Evolutionary conservation across 495 filamentous ascomycete genomes (phyloP).

Genomic region (Pyronema domesticum): DNA sequence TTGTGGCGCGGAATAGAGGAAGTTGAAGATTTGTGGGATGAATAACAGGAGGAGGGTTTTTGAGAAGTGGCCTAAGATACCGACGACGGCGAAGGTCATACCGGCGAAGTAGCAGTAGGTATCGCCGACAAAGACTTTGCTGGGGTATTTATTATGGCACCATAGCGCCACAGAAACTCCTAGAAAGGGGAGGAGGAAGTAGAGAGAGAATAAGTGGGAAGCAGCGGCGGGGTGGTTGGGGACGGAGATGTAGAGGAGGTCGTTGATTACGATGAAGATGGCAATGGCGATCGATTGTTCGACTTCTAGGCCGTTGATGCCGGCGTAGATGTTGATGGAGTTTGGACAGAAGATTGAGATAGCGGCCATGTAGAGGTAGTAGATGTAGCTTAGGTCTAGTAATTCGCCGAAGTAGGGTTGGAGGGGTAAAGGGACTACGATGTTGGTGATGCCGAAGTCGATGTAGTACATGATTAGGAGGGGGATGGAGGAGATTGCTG

Average conservation of each 20-base stretch:
- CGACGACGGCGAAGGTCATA: conserved; percentile 96
- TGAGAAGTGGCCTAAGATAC: conserved; percentile 91
- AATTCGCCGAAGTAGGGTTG: conserved; percentile 69
- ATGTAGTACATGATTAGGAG: conserved; percentile 96
- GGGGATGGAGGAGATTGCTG: conserved; percentile 80
- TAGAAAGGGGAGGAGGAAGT: conserved; percentile 82
- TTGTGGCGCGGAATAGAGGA: conserved; percentile 80
- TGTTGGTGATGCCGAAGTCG: conserved; percentile 88
- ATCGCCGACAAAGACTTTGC: conserved; percentile 88
- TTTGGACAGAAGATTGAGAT: conserved; percentile 94
- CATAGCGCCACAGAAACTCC: conserved; percentile 78
- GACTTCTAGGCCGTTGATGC: conserved; percentile 95
- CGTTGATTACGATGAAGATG: conserved; percentile 64
- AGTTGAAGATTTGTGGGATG: conserved; percentile 91
- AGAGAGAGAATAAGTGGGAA: conserved; percentile 87
- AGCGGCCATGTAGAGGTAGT: conserved; percentile 91
- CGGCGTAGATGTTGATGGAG: conserved; percentile 95
- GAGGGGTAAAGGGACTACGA: conserved; percentile 73
- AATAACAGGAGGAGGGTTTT: conserved; percentile 87
- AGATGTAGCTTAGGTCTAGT: conserved; percentile 71
- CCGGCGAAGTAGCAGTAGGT: conserved; percentile 99
- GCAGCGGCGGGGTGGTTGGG: conserved; percentile 87
- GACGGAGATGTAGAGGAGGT: conserved; percentile 57
- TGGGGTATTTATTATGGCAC: conserved; percentile 90
- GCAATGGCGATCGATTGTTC: conserved; percentile 85